These are phyloP conservation scores for Fusarium equiseti DNA, from an alignment of 2,329 filamentous ascomycete species.

Conservation along the genomic window DNA sequence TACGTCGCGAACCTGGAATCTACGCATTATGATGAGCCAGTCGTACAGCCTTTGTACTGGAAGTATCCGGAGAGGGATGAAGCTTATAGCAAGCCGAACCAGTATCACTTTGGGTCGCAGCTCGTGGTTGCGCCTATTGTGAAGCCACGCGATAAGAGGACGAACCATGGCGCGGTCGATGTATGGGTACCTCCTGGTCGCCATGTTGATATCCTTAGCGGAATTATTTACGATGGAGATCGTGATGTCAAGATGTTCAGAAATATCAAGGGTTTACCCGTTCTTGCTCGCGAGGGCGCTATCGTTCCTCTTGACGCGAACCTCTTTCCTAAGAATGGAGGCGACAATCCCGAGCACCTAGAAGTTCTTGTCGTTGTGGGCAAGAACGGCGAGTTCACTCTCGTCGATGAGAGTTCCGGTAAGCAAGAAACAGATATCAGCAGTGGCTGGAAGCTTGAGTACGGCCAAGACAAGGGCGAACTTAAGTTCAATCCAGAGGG, in stretches of 20 bases:
- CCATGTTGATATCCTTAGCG: constrained; percentile 70
- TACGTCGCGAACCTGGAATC: constrained; percentile 59
- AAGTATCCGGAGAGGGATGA: constrained; percentile 63
- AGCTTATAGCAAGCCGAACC: constrained; percentile 68
- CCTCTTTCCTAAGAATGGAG: constrained; percentile 60
- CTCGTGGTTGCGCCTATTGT: constrained; percentile 70
- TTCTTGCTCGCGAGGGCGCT: constrained; percentile 67
- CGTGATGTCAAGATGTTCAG: constrained; percentile 65
- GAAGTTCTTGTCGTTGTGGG: constrained; percentile 64
- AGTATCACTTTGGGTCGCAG: constrained; percentile 70
- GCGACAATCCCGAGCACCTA: constrained; percentile 59
- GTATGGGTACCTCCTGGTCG: constrained; percentile 69
- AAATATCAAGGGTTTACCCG: constrained; percentile 61
- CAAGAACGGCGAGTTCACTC: constrained; percentile 59
- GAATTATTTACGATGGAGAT: constrained; percentile 68
- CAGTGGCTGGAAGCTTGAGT: constrained; percentile 4
- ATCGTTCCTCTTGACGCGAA: constrained; percentile 67
- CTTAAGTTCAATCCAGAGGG: constrained; percentile 8
- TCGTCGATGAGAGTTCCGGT: constrained; percentile 60
- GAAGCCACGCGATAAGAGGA: constrained; percentile 59
- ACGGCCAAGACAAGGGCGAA: constrained; percentile 15
- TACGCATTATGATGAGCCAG: constrained; percentile 59
- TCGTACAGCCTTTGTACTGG: constrained; percentile 75
- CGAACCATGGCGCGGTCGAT: constrained; percentile 61
- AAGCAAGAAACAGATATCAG: background rate